phyloP scores from a whole-genome alignment of 257 asterid species.

The Leptodermis oblonga region DNA sequence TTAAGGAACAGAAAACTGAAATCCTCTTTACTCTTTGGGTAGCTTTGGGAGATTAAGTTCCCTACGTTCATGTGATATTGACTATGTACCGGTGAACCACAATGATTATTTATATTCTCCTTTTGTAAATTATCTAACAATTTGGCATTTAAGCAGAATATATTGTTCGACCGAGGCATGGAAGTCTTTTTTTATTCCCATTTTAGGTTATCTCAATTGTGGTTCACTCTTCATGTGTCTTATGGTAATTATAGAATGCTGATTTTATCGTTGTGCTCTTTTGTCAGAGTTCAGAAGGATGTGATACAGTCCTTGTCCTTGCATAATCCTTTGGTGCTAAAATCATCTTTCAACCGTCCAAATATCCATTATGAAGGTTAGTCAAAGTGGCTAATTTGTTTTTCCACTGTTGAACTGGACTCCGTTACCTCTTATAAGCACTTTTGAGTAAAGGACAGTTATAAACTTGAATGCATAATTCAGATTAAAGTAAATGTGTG shows the following conservation, averaged over 20 bases:
- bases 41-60: background rate
- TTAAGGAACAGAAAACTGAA: background rate
- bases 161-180: background rate
- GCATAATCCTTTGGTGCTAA: slow-evolving; percentile 77
- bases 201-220: background rate
- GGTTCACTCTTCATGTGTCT: background rate
- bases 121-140: background rate
- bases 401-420: slow-evolving; percentile 12
- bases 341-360: slow-evolving; percentile 92
- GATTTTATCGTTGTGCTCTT: slow-evolving; percentile 20
- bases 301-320: slow-evolving; percentile 72
- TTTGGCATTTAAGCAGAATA: background rate
- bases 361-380: slow-evolving; percentile 89
- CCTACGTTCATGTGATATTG: background rate
- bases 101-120: background rate
- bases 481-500: background rate
- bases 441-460: background rate
- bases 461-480: background rate
- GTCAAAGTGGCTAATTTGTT: slow-evolving; percentile 24
- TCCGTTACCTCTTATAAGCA: background rate
- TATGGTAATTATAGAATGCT: background rate
- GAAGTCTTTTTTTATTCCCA: too few relatives aligned
- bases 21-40: background rate
- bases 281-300: slow-evolving; percentile 94
- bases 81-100: background rate